Percentiles rank a stretch among this genome's conserved stretches.
phyloP scores from a whole-genome alignment of 495 filamentous ascomycete genomes.

The Hypoxylon cercidicola region DNA sequence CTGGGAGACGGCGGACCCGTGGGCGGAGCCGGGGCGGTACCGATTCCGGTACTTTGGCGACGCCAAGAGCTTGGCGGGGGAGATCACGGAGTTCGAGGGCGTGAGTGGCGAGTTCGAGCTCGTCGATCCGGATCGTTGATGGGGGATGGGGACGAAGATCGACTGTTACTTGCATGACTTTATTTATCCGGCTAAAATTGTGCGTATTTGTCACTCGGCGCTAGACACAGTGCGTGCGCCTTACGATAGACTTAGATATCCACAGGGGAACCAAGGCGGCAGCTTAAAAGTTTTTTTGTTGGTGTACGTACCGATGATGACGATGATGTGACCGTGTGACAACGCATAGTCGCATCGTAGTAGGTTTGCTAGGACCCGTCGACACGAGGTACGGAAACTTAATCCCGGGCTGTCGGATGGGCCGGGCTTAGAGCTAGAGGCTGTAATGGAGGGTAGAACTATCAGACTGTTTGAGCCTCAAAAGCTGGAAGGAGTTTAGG shows the following conservation, averaged over 20 bases:
- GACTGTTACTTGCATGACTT: not conserved
- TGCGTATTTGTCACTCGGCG: too few relatives aligned
- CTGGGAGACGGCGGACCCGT: slow-evolving; percentile 78
- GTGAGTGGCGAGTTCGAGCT: slow-evolving; percentile 72
- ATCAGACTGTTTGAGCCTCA: not conserved
- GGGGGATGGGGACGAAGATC: not conserved
- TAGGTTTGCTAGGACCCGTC: too few relatives aligned
- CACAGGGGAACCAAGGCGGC: too few relatives aligned
- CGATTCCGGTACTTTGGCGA: slow-evolving; percentile 88
- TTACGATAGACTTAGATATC: too few relatives aligned
- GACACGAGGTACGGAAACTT: too few relatives aligned
- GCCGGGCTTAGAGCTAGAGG: not conserved
- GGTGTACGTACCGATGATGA: too few relatives aligned
- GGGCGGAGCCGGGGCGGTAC: slow-evolving; percentile 71
- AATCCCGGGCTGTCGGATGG: not conserved
- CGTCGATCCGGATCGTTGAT: slow-evolving; percentile 14
- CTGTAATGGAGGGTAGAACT: not conserved
- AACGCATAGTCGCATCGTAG: too few relatives aligned
- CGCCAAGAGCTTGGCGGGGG: slow-evolving; percentile 74
- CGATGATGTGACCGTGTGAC: too few relatives aligned
- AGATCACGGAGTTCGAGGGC: slow-evolving; percentile 79
- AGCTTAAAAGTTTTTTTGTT: too few relatives aligned
- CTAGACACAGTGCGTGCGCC: too few relatives aligned
- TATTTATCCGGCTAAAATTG: not conserved
- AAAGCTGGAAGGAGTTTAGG: not conserved